Evolutionary conservation across 805 yeast genomes (phyloP).

Genomic region (Teunomyces stri): DNA sequence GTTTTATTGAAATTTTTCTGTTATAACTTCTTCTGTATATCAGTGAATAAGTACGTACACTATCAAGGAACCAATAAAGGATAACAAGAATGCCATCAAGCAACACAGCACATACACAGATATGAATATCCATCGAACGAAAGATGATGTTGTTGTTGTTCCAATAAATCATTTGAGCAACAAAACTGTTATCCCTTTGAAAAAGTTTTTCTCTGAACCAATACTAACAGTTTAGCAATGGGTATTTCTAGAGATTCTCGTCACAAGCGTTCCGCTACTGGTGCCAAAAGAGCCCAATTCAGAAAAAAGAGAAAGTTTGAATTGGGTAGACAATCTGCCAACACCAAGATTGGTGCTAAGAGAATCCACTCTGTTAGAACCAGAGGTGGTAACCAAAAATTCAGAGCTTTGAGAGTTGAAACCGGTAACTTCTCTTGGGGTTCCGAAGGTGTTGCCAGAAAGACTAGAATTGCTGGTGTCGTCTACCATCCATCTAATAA

Average conservation of each 20-base stretch:
- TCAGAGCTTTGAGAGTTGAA: constrained; percentile 99
- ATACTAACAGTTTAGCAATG: constrained; percentile 52
- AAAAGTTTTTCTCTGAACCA: background rate
- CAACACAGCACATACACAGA: background rate
- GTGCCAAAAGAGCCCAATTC: constrained; percentile 99
- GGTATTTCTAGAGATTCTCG: constrained; percentile 99
- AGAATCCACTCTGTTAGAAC: constrained; percentile 99
- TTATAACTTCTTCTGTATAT: constrained; percentile 8
- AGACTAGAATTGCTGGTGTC: constrained; percentile 98
- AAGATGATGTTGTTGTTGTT: too few relatives aligned
- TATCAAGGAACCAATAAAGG: background rate
- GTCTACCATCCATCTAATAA: constrained; percentile 99
- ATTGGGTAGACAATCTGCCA: constrained; percentile 99
- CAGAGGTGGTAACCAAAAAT: constrained; percentile 99
- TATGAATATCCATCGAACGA: too few relatives aligned
- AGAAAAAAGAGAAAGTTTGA: constrained; percentile 99
- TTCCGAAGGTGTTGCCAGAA: constrained; percentile 97
- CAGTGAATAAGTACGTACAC: constrained; percentile 11
- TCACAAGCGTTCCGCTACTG: constrained; percentile 99
- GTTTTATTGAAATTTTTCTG: constrained; percentile 11
- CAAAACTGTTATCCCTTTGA: background rate
- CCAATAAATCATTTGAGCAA: too few relatives aligned
- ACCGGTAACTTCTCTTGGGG: constrained; percentile 99
- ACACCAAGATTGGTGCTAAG: constrained; percentile 98
- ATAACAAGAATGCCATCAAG: background rate